phyloP scores from a whole-genome alignment of 306 rosid genomes.

The Fragaria vesca region DNA sequence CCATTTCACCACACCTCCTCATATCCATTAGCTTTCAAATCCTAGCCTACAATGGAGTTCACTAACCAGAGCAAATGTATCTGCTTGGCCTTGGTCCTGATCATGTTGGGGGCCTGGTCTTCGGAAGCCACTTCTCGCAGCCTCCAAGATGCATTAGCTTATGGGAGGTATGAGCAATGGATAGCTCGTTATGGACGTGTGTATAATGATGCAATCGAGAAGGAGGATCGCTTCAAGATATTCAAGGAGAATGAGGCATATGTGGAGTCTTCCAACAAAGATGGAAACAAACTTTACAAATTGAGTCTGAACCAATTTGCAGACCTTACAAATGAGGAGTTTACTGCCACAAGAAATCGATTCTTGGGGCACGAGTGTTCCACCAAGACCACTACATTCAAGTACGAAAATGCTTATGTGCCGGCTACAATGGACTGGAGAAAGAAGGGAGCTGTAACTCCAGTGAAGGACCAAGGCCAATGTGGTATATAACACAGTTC shows the following conservation, averaged over 20 bases:
- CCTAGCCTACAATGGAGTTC: constrained; percentile 2
- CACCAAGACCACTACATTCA: constrained; percentile 25
- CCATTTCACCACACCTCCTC: not conserved
- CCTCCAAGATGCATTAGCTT: not conserved
- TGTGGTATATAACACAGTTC: constrained; percentile 17
- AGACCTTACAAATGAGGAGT: constrained; percentile 5
- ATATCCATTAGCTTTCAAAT: not conserved
- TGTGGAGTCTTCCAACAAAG: not conserved
- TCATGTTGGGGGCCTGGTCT: not conserved
- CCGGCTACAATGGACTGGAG: constrained; percentile 44
- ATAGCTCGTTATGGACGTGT: not conserved
- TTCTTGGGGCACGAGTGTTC: constrained; percentile 45
- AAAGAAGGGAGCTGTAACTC: constrained; percentile 5
- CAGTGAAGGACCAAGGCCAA: not conserved
- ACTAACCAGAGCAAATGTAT: not conserved
- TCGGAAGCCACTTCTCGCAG: not conserved
- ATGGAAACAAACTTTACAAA: not conserved
- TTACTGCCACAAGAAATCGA: constrained; percentile 28
- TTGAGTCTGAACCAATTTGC: not conserved
- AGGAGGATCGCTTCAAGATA: constrained; percentile 10
- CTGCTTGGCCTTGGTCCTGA: not conserved
- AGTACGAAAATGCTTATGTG: constrained; percentile 25
- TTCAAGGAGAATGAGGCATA: not conserved
- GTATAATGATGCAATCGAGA: not conserved
- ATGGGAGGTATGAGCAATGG: constrained; percentile 1